Evolutionary conservation across 805 yeast species (phyloP).

Genomic region (Wickerhamiella bombiphila): DNA sequence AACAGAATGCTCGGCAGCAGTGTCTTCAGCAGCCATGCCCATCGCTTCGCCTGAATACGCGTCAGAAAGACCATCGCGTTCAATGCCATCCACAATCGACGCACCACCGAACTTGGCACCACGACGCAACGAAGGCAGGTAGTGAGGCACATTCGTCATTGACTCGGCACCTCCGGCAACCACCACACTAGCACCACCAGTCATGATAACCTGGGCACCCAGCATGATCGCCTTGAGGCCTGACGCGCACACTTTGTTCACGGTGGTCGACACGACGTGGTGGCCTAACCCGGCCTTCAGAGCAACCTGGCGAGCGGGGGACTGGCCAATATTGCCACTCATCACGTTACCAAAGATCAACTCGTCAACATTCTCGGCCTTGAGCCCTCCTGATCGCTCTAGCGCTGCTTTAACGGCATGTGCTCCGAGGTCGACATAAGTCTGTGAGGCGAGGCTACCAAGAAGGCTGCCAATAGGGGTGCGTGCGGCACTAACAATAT

Average conservation of each 20-base stretch:
- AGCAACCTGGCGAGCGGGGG: conserved; percentile 97
- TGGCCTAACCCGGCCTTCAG: conserved; percentile 75
- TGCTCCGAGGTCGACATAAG: conserved; percentile 70
- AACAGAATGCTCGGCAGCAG: conserved; percentile 68
- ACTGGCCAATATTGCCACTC: conserved; percentile 90
- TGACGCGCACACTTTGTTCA: conserved; percentile 95
- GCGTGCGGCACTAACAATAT: conserved; percentile 77
- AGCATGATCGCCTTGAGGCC: conserved; percentile 84
- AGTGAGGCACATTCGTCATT: conserved; percentile 93
- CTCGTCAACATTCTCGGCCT: conserved; percentile 61
- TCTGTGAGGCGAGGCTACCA: conserved; percentile 57
- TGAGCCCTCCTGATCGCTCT: conserved; percentile 63
- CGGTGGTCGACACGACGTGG: conserved; percentile 69
- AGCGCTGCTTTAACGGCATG: conserved; percentile 79
- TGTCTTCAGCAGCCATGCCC: conserved; percentile 97
- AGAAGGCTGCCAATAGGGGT: conserved; percentile 92
- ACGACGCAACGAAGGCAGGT: conserved; percentile 66
- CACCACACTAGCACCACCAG: conserved; percentile 84
- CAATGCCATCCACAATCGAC: conserved; percentile 69
- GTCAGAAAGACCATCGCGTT: conserved; percentile 85
- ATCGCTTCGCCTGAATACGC: conserved; percentile 78
- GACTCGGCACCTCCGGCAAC: conserved; percentile 97
- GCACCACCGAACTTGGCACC: conserved; percentile 88
- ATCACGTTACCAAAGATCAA: conserved; percentile 84
- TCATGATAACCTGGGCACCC: conserved; percentile 78